Evolutionary conservation across 2,329 filamentous ascomycete genomes (phyloP), one percentile per base, ranked within the genome.

Genomic region (Hypoxylon sp.): DNA sequence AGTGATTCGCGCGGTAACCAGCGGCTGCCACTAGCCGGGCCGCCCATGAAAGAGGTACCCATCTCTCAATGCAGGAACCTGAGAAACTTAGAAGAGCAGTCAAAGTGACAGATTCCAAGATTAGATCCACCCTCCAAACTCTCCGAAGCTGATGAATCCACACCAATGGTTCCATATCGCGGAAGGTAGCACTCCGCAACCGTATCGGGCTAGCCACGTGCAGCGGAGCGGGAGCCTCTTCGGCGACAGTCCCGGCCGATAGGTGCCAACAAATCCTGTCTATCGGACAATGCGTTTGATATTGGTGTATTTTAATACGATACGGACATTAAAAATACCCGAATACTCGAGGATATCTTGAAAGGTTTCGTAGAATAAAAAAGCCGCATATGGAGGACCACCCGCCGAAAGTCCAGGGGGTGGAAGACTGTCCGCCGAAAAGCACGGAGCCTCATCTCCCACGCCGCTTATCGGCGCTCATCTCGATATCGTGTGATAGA

Each of bases 381-480:
- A 52, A 6, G n/a, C 29, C 33, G 13, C 22, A 19, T 10, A 33
- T 52, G 64, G 67, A 64, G 17, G 46, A 52, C 42, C 3, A 60
- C 44, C 48, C 53, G 50, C 69, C 66, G 59, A 62, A 55, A 55
- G 46, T 61, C 50, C 62, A 68, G 53, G 60, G 58, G 58, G 64
- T 66, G 71, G 71, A 73, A 42, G 68, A 58, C 55, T 48, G 47
- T 69, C 69, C 42, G 48, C 71, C 71, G 71, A 71, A 53, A 68
- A 73, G 10, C 50, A 67, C 71, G 71, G 71, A 73, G 64, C 63
- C 52, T 65, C 60, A 51, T 50, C 66, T 64, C 71, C 71, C 66
- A 71, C 47, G 59, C 59, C 65, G 48, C 44, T 48, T 57, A 63
- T 63, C 55, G 51, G 63, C 14, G 35, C 29, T 50, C 14, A 33